A percentile compares a stretch with the other conserved stretches of the same genome.
These are phyloP conservation scores for Dendrocalamus sinicus DNA, from an alignment of 176 grass and related monocot genomes.

Conservation along the genomic window DNA sequence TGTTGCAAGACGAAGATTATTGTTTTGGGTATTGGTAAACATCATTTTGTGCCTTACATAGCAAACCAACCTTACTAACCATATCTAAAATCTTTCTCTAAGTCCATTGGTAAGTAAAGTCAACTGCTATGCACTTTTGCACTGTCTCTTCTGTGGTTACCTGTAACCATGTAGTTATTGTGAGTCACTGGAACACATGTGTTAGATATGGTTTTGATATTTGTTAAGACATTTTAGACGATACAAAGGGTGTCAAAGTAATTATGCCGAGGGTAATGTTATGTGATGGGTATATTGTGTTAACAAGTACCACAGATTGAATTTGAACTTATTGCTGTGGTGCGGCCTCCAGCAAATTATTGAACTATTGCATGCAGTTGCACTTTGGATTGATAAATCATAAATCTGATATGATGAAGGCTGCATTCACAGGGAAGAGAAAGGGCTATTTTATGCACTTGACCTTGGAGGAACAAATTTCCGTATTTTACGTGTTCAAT, in stretches of 20 bases:
- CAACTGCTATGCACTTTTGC: background rate
- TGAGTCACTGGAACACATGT: background rate
- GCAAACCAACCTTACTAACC: background rate
- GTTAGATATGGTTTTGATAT: background rate
- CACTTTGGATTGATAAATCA: slow-evolving; percentile 5
- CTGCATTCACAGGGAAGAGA: slow-evolving; percentile 53
- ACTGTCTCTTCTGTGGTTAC: background rate
- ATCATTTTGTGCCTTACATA: background rate
- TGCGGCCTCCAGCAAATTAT: background rate
- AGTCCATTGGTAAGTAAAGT: background rate
- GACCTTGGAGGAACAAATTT: slow-evolving; percentile 93
- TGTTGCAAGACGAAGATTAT: background rate
- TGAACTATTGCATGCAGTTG: background rate
- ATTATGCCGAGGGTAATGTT: background rate
- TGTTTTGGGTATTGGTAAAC: background rate
- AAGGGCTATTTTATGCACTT: slow-evolving; percentile 79
- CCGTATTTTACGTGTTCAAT: slow-evolving; percentile 67
- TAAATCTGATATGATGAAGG: background rate
- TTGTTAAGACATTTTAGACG: background rate
- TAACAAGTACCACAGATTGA: background rate
- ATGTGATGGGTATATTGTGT: background rate
- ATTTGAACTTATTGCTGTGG: background rate
- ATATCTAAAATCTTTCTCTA: background rate
- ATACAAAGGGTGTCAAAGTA: background rate
- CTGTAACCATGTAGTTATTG: background rate